These are phyloP conservation scores for Mycosphaerella arachidis DNA, from an alignment of 2,329 filamentous ascomycete species.

Conservation along the genomic window DNA sequence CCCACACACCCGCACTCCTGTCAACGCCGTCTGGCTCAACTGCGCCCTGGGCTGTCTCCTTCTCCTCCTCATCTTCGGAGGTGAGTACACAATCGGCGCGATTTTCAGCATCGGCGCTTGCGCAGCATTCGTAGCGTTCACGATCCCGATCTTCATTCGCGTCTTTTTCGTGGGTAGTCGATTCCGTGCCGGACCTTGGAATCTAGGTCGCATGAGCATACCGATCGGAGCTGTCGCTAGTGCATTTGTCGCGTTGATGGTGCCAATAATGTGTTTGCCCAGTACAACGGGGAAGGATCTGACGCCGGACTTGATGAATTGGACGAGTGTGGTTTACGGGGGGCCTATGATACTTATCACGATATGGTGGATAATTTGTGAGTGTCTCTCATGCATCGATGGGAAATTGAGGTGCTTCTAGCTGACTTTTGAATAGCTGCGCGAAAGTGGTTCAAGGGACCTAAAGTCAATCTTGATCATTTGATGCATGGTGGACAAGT, in stretches of 20 bases:
- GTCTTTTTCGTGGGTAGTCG: constrained; percentile 57
- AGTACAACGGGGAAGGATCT: constrained; percentile 53
- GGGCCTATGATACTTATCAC: constrained; percentile 54
- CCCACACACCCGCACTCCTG: constrained; percentile 57
- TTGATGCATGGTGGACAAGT: constrained; percentile 8
- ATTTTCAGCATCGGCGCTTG: constrained; percentile 68
- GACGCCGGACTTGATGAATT: constrained; percentile 57
- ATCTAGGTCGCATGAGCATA: constrained; percentile 57
- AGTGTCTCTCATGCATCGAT: neutral
- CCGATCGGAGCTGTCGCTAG: constrained; percentile 55
- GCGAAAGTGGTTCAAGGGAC: constrained; percentile 65
- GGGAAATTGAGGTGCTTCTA: neutral
- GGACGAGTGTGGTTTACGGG: constrained; percentile 63
- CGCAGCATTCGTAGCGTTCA: constrained; percentile 60
- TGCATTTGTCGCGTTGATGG: constrained; percentile 60
- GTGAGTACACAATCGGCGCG: constrained; percentile 59
- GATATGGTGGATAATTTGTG: constrained; percentile 58
- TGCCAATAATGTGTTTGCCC: constrained; percentile 65
- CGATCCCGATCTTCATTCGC: constrained; percentile 55
- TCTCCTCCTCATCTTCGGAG: constrained; percentile 62
- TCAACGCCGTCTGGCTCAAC: constrained; percentile 68
- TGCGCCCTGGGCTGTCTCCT: constrained; percentile 55
- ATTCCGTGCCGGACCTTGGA: constrained; percentile 65
- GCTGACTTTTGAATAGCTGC: constrained; percentile 38
- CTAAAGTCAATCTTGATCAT: constrained; percentile 57